Evolutionary conservation across 768 basidiomycete species (phyloP).

Genomic region (Phaeolepiota aurea): DNA sequence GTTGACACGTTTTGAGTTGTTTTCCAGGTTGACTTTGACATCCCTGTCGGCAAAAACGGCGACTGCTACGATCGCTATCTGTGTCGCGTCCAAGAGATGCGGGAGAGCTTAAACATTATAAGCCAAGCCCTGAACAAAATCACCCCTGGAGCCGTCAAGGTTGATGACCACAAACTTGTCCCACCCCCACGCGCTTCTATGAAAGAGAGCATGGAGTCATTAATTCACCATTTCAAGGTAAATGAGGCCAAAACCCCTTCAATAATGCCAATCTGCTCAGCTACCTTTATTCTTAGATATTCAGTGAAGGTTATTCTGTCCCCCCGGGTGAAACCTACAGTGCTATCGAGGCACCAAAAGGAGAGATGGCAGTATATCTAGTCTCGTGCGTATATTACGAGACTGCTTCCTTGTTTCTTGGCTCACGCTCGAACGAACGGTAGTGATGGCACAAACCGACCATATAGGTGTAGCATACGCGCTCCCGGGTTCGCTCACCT

Average conservation of each 20-base stretch:
- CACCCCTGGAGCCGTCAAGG: conserved; percentile 83
- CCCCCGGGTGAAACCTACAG: conserved; percentile 95
- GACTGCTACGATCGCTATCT: conserved; percentile 98
- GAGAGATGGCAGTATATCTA: conserved; percentile 98
- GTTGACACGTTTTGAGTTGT: conserved; percentile 2
- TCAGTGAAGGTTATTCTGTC: conserved; percentile 94
- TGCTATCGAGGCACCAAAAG: conserved; percentile 97
- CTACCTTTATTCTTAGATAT: conserved; percentile 75
- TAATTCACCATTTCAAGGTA: conserved; percentile 98
- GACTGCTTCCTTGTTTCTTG: neutral
- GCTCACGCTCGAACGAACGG: conserved; percentile 2
- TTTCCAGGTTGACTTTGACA: conserved; percentile 86
- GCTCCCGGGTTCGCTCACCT: conserved; percentile 96
- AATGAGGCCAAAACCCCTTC: conserved; percentile 1
- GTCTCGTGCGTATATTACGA: conserved; percentile 63
- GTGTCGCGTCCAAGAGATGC: conserved; percentile 97
- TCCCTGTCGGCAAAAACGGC: conserved; percentile 94
- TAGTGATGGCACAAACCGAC: conserved; percentile 91
- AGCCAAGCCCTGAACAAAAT: conserved; percentile 97
- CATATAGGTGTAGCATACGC: conserved; percentile 95
- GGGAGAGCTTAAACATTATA: conserved; percentile 88
- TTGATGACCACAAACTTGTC: conserved; percentile 96
- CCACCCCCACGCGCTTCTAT: conserved; percentile 95
- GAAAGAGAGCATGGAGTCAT: conserved; percentile 98
- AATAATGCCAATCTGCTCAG: too few relatives aligned